Percentiles rank a stretch among this genome's conserved stretches.
Evolutionary conservation across 495 filamentous ascomycete species (phyloP).

Genomic region (Viridothelium virens): DNA sequence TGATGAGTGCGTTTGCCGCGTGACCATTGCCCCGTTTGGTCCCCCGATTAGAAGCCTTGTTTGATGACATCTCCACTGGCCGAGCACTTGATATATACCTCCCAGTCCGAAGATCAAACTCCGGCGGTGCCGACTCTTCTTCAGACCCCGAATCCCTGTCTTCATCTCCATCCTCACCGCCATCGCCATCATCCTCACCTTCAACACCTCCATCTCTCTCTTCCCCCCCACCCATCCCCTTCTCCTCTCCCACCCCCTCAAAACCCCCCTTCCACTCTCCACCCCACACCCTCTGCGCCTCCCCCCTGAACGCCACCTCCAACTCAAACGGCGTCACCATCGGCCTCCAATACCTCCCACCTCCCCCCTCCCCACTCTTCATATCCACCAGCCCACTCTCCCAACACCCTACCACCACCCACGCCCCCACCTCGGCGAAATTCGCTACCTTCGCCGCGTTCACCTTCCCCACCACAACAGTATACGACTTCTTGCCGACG

Average conservation of each 20-base stretch:
- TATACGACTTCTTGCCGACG: slow-evolving; percentile 87
- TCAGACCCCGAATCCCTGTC: slow-evolving; percentile 49
- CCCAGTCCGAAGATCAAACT: slow-evolving; percentile 87
- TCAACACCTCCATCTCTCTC: slow-evolving; percentile 11
- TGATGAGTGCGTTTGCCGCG: slow-evolving; percentile 40
- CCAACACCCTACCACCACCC: slow-evolving; percentile 98
- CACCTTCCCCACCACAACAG: slow-evolving; percentile 91
- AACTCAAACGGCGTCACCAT: slow-evolving; percentile 92
- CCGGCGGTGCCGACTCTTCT: slow-evolving; percentile 66
- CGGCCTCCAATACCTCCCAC: slow-evolving; percentile 75
- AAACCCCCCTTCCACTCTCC: slow-evolving; percentile 43
- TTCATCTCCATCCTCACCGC: slow-evolving; percentile 36
- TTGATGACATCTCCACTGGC: slow-evolving; percentile 50
- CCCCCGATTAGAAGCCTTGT: not conserved
- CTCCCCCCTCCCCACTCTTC: no score
- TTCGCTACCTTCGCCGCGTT: slow-evolving; percentile 96
- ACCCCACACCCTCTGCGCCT: slow-evolving; percentile 52
- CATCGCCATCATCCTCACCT: slow-evolving; percentile 14
- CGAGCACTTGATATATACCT: slow-evolving; percentile 74
- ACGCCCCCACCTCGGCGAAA: slow-evolving; percentile 87
- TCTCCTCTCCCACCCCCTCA: slow-evolving; percentile 26
- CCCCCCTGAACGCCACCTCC: slow-evolving; percentile 59
- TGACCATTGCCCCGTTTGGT: not conserved
- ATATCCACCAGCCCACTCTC: slow-evolving; percentile 74
- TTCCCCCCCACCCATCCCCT: slow-evolving; percentile 23